These are phyloP conservation scores for Naegleria fowleri DNA, from an alignment of 208 protist species.

Conservation along the genomic window DNA sequence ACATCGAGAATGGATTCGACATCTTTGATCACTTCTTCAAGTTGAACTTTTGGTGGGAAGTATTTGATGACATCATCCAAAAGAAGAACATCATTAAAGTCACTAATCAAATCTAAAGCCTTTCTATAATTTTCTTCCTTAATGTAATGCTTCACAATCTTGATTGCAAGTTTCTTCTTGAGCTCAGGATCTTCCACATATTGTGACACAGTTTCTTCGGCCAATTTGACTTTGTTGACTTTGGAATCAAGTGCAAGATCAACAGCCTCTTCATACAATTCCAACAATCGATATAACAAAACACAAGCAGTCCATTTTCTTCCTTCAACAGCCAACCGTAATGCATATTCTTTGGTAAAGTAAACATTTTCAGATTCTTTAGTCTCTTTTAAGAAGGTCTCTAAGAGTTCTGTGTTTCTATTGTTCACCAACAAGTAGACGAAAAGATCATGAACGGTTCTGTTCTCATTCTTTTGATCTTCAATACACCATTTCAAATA, in stretches of 20 bases:
- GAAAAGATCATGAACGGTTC: neutral
- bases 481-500: conserved; percentile 12
- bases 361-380: conserved; percentile 9
- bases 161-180: conserved; percentile 6
- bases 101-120: neutral
- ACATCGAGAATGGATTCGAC: neutral
- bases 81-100: neutral
- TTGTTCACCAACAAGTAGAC: neutral
- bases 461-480: conserved; percentile 21
- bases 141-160: neutral
- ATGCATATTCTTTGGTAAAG: conserved; percentile 8
- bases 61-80: neutral
- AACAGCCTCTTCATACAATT: conserved; percentile 87
- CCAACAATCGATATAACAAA: conserved; percentile 76
- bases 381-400: neutral
- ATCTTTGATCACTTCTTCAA: neutral
- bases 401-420: neutral
- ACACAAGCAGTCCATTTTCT: conserved; percentile 57
- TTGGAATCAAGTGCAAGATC: conserved; percentile 58
- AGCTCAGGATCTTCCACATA: neutral
- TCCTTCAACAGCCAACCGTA: neutral
- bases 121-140: neutral
- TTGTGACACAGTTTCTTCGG: neutral
- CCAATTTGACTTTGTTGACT: neutral
- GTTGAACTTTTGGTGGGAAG: neutral